Conservation (phyloP, 768 basidiomycete species). For the Fomitopsis pulvina region DNA sequence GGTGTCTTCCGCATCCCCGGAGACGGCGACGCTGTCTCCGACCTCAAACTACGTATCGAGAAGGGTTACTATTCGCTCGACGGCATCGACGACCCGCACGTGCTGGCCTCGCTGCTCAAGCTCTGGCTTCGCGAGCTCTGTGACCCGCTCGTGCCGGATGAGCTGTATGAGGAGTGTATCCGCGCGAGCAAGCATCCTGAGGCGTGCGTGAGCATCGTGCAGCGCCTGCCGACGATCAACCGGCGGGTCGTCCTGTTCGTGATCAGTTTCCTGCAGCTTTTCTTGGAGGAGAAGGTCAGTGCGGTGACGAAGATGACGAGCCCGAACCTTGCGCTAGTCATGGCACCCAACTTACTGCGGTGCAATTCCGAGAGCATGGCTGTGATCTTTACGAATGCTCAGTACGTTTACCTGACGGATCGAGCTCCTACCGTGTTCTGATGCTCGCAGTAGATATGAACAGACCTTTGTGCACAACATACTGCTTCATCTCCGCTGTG, state of each 20-base stretch:
- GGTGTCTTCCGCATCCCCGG: constrained; percentile 94
- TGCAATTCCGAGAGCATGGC: constrained; percentile 86
- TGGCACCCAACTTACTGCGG: constrained; percentile 86
- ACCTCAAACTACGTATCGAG: constrained; percentile 85
- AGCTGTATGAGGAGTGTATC: constrained; percentile 89
- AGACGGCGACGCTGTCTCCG: constrained; percentile 81
- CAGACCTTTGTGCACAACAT: constrained; percentile 85
- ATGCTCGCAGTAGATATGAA: constrained; percentile 54
- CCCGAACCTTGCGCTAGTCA: constrained; percentile 80
- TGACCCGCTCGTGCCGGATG: constrained; percentile 87
- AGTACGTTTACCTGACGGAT: constrained; percentile 34
- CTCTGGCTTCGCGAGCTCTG: constrained; percentile 90
- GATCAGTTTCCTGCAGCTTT: constrained; percentile 86
- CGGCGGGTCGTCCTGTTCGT: constrained; percentile 82
- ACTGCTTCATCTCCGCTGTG: constrained; percentile 70
- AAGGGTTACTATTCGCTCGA: constrained; percentile 88
- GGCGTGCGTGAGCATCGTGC: constrained; percentile 68
- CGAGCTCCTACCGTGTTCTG: not conserved
- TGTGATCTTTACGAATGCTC: constrained; percentile 86
- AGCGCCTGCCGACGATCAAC: constrained; percentile 78
- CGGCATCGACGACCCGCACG: constrained; percentile 85
- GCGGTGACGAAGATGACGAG: constrained; percentile 83
- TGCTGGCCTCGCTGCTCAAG: constrained; percentile 86
- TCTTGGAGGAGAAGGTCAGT: constrained; percentile 73
- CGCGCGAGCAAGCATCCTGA: constrained; percentile 57